These are phyloP conservation scores for Poteriospumella lacustris DNA, from an alignment of 108 stramenopile species.

Conservation along the genomic window DNA sequence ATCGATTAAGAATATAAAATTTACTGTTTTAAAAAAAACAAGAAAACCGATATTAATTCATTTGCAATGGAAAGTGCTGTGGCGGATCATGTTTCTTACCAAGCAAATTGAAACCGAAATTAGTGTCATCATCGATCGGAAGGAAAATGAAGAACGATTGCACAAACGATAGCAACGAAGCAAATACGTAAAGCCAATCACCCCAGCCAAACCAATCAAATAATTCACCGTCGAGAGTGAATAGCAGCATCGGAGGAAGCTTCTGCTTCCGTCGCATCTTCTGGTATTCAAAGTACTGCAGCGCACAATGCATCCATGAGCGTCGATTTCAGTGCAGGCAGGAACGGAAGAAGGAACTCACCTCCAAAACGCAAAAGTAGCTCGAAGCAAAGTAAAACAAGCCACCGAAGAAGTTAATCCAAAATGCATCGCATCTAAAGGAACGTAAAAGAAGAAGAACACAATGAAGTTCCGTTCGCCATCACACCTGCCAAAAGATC, in stretches of 20 bases:
- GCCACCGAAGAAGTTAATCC: background rate
- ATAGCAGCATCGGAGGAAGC: background rate
- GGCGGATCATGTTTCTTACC: background rate
- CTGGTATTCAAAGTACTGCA: background rate
- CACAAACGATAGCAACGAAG: background rate
- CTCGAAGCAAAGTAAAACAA: background rate
- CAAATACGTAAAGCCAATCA: background rate
- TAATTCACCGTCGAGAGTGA: background rate
- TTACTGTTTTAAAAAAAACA: background rate
- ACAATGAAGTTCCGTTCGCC: background rate
- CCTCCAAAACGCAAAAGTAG: background rate
- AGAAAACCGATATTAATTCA: background rate
- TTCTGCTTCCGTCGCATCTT: background rate
- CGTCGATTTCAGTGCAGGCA: background rate
- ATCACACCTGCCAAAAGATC: background rate
- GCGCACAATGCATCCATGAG: background rate
- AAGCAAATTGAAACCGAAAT: background rate
- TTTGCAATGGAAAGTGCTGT: background rate
- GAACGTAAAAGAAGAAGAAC: background rate
- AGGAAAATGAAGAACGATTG: background rate
- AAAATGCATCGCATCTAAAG: background rate
- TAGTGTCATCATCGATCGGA: background rate
- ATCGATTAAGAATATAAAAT: background rate
- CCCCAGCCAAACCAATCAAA: slow-evolving; percentile 8
- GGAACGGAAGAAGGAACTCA: background rate